Conservation (phyloP, 129 eudicot genomes). For the Tagetes patula region DNA sequence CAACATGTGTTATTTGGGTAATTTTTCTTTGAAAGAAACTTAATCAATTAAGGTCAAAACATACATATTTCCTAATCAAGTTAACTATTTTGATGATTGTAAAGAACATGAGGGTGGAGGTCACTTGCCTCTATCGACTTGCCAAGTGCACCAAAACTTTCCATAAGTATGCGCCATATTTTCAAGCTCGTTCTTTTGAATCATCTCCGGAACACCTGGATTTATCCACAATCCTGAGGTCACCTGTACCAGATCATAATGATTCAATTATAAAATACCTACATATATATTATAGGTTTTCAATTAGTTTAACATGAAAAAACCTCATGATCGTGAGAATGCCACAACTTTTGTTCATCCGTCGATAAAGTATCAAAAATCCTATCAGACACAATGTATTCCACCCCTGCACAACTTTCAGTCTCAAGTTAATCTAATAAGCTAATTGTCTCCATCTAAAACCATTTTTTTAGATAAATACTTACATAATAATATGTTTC, state of each 20-base stretch:
- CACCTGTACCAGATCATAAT: constrained; percentile 38
- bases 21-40: too few relatives aligned
- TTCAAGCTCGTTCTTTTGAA: constrained; percentile 54
- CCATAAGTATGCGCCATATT: constrained; percentile 67
- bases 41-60: too few relatives aligned
- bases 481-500: too few relatives aligned
- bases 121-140: constrained; percentile 60
- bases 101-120: not conserved
- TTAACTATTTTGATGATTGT: not conserved
- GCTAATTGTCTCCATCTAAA: too few relatives aligned
- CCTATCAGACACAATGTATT: constrained; percentile 69
- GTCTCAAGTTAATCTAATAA: not conserved
- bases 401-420: constrained; percentile 52
- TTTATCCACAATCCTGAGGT: constrained; percentile 74
- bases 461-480: not conserved
- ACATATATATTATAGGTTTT: too few relatives aligned
- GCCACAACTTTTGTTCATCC: constrained; percentile 93
- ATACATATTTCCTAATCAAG: not conserved
- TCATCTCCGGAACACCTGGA: constrained; percentile 80
- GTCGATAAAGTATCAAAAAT: constrained; percentile 58
- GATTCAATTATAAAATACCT: not conserved
- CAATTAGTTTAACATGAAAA: too few relatives aligned
- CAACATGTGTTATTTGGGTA: too few relatives aligned
- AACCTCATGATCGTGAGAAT: constrained; percentile 86
- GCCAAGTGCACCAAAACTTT: constrained; percentile 99